phyloP scores from a whole-genome alignment of 1,284 basidiomycete genomes.

The Malassezia cuniculi region DNA sequence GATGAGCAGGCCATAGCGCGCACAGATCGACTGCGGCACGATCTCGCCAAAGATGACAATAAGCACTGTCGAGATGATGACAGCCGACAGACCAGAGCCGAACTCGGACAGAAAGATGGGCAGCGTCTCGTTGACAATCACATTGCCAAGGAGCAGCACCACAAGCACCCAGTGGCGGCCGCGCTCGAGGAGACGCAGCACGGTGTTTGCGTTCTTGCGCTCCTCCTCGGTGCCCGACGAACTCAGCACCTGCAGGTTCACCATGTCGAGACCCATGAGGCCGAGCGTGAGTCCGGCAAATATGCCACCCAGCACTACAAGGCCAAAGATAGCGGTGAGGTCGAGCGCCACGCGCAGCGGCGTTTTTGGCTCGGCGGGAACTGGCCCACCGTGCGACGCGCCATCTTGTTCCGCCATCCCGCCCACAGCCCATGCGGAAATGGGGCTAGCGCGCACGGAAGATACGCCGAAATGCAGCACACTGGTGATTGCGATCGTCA shows the following conservation, averaged over 20 bases:
- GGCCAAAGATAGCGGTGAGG: slow-evolving; percentile 5
- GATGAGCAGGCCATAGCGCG: slow-evolving; percentile 76
- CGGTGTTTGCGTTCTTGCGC: slow-evolving; percentile 46
- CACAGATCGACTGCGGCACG: slow-evolving; percentile 54
- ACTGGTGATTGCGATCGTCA: no score
- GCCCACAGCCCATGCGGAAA: no score
- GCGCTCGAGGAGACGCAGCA: slow-evolving; percentile 56
- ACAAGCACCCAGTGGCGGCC: slow-evolving; percentile 83
- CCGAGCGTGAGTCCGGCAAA: slow-evolving; percentile 64
- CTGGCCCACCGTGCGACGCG: no score
- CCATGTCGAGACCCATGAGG: slow-evolving; percentile 84
- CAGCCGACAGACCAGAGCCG: slow-evolving; percentile 37
- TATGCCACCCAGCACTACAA: slow-evolving; percentile 46
- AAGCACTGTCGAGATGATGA: slow-evolving; percentile 37
- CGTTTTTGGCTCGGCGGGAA: no score
- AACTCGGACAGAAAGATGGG: slow-evolving; percentile 45
- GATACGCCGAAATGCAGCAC: no score
- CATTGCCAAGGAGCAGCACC: slow-evolving; percentile 72
- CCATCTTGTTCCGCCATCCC: no score
- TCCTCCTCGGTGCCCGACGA: slow-evolving; percentile 61
- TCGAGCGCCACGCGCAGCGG: slow-evolving; percentile 3
- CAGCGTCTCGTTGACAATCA: slow-evolving; percentile 55
- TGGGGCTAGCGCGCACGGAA: no score
- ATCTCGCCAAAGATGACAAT: slow-evolving; percentile 49
- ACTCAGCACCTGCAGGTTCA: slow-evolving; percentile 74